Conservation (phyloP, 176 grass and related monocot genomes). For the Triticum monococcum region DNA sequence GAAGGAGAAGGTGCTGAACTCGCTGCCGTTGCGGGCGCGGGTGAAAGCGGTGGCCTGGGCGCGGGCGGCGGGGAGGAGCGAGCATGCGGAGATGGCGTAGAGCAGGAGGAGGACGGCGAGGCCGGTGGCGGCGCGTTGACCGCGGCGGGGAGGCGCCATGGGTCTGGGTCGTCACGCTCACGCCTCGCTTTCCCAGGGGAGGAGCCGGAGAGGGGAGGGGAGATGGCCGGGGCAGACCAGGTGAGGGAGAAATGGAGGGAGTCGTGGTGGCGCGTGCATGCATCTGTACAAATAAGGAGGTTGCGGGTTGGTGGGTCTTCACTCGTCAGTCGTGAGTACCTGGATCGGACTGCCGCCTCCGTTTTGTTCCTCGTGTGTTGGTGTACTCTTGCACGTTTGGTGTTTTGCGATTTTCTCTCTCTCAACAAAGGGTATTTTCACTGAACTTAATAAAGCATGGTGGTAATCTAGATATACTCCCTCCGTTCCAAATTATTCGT, state of each 20-base stretch:
- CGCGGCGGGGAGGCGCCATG: constrained; percentile 22
- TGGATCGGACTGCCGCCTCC: neutral
- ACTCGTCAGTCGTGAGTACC: neutral
- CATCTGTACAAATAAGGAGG: neutral
- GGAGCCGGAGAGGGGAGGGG: neutral
- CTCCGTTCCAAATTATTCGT: no score
- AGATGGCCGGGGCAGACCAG: neutral
- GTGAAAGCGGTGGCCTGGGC: constrained; percentile 29
- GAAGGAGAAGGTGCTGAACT: constrained; percentile 40
- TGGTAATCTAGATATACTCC: no score
- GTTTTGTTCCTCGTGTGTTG: neutral
- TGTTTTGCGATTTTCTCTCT: neutral
- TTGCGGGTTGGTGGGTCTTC: neutral
- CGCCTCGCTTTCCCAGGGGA: neutral
- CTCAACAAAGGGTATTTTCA: no score
- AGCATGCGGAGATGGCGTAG: constrained; percentile 9
- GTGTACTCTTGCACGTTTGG: neutral
- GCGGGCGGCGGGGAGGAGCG: neutral
- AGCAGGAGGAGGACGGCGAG: constrained; percentile 25
- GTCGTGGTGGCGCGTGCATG: neutral
- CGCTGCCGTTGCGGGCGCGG: neutral
- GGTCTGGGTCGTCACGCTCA: neutral
- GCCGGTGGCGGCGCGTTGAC: neutral
- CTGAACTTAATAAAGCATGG: no score
- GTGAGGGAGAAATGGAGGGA: neutral